These are phyloP conservation scores for Aspergillus fumigatiaffinis DNA, from an alignment of 2,329 filamentous ascomycete species.

Conservation along the genomic window DNA sequence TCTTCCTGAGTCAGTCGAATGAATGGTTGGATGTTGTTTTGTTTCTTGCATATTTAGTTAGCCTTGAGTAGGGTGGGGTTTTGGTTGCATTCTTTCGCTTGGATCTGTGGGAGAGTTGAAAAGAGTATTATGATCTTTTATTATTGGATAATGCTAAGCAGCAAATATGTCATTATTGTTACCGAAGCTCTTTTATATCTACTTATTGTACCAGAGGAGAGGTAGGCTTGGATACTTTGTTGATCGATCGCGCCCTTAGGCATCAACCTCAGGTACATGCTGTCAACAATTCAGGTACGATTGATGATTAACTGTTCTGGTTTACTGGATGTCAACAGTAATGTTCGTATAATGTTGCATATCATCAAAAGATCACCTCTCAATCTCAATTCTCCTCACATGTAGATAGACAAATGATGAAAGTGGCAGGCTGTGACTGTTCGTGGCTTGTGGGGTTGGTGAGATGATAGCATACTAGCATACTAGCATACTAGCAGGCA, in stretches of 20 bases:
- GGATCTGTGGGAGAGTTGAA: no score
- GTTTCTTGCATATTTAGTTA: no score
- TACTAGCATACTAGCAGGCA: background rate
- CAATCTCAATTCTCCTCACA: background rate
- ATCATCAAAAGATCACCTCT: background rate
- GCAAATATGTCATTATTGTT: no score
- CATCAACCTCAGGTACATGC: background rate
- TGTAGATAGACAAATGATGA: background rate
- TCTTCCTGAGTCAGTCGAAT: no score
- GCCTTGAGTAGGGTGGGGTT: no score
- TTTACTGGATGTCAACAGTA: background rate
- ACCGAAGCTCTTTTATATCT: no score
- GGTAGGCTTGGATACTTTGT: background rate
- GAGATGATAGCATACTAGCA: background rate
- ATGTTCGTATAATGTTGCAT: background rate
- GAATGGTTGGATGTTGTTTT: no score
- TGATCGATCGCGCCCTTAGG: background rate
- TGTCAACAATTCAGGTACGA: background rate
- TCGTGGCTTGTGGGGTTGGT: background rate
- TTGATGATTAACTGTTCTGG: background rate
- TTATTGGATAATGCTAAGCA: no score
- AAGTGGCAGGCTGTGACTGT: background rate
- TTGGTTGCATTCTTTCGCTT: no score
- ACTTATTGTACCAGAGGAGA: no score
- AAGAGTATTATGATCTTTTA: no score